Evolutionary conservation across 2,329 filamentous ascomycete genomes (phyloP), one percentile per base, ranked within the genome.

Genomic region (Nemania sp.): DNA sequence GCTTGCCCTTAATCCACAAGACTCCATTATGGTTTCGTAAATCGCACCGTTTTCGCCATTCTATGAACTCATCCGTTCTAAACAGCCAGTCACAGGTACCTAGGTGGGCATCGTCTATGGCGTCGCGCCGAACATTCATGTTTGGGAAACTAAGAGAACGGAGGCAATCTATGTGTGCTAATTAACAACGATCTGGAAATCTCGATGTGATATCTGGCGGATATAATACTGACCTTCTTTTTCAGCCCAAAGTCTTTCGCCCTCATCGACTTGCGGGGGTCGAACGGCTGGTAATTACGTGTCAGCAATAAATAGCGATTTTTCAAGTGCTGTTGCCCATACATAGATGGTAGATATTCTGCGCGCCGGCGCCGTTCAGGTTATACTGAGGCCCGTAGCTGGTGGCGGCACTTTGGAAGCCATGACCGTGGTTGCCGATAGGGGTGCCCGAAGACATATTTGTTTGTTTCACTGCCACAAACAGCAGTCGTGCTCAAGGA

Each of bases 1-100:
- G 68, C 37, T 73, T 72, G 4, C 71, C 70, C 46, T 70, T 71
- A 10, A 73, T 67, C 71, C 68, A 73, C 13, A 71, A 62, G 3
- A 72, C 52, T 25, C 68, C 67, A n/a, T 68, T 63, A 57, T 69
- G 51, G 7, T 50, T 35, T 45, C 42, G 17, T 11, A 62, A 32
- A 12, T 62, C 1, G 9, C 13, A 7, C 15, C 55, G 55, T n/a
- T 60, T 2, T n/a, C 43, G 53, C 69, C 69, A 72, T 18, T 63
- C 2, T 13, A n/a, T 11, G 53, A 66, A 72, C 17, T 66, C 43
- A 3, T 42, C 7, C 3, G 61, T 65, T 18, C 54, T 13, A 32
- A 71, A 66, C 1, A 71, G 46, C 69, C 68, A 71, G 11, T 65
- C 52, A 50, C 65, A 71, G 2, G 67, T 72, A 12, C 17, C 20